Base-by-base conservation (phyloP, 2,329 filamentous ascomycete species). In the Pezicula radicicola region DNA sequence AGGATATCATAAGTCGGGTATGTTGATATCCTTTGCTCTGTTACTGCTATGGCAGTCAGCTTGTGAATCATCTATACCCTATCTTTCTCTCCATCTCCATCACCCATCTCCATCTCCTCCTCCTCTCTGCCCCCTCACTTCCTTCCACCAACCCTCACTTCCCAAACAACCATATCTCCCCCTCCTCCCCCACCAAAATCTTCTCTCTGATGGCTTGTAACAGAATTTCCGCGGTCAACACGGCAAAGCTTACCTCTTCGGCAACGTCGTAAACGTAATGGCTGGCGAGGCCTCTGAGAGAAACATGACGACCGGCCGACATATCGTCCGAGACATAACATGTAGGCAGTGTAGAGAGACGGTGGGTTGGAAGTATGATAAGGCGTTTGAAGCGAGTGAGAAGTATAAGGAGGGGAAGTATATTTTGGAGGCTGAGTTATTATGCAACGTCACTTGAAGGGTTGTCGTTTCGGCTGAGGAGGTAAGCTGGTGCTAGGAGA, bases 401-500 rank as follows among this genome's bases (percentile, higher is more conserved):
- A 96, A 96, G 74, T 99, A 99, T 75, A 99, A 99, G 77, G 94
- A 99, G 78, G 92, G 91, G 51, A 99, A 97, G 75, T 97, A 89
- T 69, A 99, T 99, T 54, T 79, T 99, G 52, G 93, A 97, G 76
- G 89, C 89, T 30, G 92, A 96, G 75, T 73, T 97, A 58, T 78
- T 97, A 37, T 93, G 89, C 71, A 86, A 84, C 60, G 91, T 97
- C 55, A 76, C 63, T 85, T 69, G 60, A 53, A 39, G 36, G 16
- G 16, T 41, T 27, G 33, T 3, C 12, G 30, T 33, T 10, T 33
- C 6, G 30, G 12, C 12, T 33, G 30, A 13, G 30, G 30, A 33
- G 30, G 9, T 13, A 33, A 6, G 30, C 30, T 13, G 10, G 4
- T 30, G 41, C 15, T n/a, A 18, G 40, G 39, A 25, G 12, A 16